Evolutionary conservation across 2,329 filamentous ascomycete genomes (phyloP), one percentile per base, ranked within the genome.

Genomic region (Pseudopithomyces maydicus): DNA sequence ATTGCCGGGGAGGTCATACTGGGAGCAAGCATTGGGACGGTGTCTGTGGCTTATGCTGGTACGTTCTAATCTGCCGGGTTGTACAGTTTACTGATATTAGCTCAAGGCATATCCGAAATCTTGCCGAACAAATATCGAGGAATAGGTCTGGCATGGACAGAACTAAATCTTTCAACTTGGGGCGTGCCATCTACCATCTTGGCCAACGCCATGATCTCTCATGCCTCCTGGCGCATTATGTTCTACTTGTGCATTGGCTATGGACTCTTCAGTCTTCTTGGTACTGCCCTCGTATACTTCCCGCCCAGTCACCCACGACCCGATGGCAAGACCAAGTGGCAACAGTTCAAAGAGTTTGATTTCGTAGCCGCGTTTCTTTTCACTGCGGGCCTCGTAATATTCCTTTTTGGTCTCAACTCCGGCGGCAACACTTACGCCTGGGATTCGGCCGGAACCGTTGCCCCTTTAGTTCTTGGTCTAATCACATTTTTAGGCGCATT

Each of bases 281-380:
- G 81, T 6, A 82, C 78, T 55, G 69, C 71, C 33, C 72, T 80
- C 58, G 78, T 80, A 54, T 84, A 83, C 67, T 77, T 78, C 59
- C 81, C 80, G 22, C 80, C 82, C 0, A 77, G 74, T 7, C 82
- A 77, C 65, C 65, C 74, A 19, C 77, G 78, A n/a, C 57, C 58
- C 2, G 65, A 65, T 54, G 58, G 58, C n/a, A 68, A 68, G 52
- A 66, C 63, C 3, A 70, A 69, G 22, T 61, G 74, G 55, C 67
- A 67, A 32, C 54, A 67, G 29, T 65, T 67, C 56, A 67, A 64
- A 32, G 63, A 64, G 33, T 69, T 83, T 11, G 82, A 80, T 56
- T 80, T 78, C 54, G 41, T 77, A 33, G 79, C 79, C 2, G 73
- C 78, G 19, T 74, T 79, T 62, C 66, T 81, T 33, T 80, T 75